Conservation (phyloP, 1,284 basidiomycete genomes). For the Dichomitus squalens region DNA sequence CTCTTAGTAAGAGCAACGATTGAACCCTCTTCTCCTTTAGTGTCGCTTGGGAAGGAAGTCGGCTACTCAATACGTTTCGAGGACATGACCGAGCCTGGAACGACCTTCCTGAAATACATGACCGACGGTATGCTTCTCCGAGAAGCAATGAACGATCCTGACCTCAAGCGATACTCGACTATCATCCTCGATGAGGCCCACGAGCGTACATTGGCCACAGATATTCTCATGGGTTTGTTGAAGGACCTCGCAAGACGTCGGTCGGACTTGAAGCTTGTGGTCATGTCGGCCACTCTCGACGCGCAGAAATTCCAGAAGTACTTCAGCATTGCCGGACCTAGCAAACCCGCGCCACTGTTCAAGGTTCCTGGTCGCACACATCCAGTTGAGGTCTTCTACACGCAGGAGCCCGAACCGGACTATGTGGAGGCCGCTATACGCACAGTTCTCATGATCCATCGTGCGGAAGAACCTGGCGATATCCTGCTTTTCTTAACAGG, state of each 20-base stretch:
- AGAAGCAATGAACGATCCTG: slow-evolving; percentile 97
- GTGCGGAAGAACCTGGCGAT: slow-evolving; percentile 94
- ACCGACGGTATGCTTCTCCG: slow-evolving; percentile 98
- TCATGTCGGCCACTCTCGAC: slow-evolving; percentile 99
- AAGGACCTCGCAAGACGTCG: slow-evolving; percentile 80
- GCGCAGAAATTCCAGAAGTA: slow-evolving; percentile 97
- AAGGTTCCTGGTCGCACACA: slow-evolving; percentile 97
- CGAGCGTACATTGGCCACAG: slow-evolving; percentile 96
- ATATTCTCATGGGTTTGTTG: slow-evolving; percentile 95
- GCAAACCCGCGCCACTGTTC: slow-evolving; percentile 77
- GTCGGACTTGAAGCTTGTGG: slow-evolving; percentile 92
- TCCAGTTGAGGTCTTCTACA: slow-evolving; percentile 96
- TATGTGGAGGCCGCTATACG: slow-evolving; percentile 98
- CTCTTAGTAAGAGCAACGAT: neutral
- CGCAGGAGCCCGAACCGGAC: slow-evolving; percentile 93
- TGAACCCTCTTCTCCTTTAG: slow-evolving; percentile 39
- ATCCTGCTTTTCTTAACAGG: slow-evolving; percentile 95
- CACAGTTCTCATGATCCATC: slow-evolving; percentile 97
- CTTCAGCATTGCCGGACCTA: slow-evolving; percentile 67
- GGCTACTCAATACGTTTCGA: slow-evolving; percentile 99
- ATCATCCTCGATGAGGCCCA: slow-evolving; percentile 99
- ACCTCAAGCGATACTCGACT: slow-evolving; percentile 89
- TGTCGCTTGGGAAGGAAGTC: slow-evolving; percentile 90
- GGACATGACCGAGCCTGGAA: slow-evolving; percentile 92
- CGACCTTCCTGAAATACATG: slow-evolving; percentile 98